These are phyloP conservation scores for Hura crepitans DNA, from an alignment of 441 rosid species.

Conservation along the genomic window DNA sequence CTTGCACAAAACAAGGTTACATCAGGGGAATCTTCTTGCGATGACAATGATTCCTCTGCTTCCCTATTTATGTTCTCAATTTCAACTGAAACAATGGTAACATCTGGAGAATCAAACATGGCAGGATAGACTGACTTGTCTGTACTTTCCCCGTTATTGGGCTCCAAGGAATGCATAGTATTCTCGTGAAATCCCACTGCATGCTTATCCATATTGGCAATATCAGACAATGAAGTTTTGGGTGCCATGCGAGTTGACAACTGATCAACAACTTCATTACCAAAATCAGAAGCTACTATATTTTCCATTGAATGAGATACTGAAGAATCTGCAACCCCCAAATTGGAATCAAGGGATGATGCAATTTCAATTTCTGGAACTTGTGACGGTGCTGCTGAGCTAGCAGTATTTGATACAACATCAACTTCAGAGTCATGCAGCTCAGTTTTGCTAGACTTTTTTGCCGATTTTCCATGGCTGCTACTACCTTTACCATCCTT, in stretches of 20 bases:
- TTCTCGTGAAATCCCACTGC: constrained; percentile 29
- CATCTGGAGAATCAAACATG: constrained; percentile 29
- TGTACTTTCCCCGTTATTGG: constrained; percentile 33
- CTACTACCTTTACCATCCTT: constrained; percentile 76
- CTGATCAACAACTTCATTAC: constrained; percentile 36
- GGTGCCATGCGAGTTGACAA: constrained; percentile 30
- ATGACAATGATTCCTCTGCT: constrained; percentile 33
- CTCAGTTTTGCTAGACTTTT: constrained; percentile 56
- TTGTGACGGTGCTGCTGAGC: constrained; percentile 25
- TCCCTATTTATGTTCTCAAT: constrained; percentile 31
- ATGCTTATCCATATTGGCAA: constrained; percentile 27
- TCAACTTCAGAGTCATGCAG: constrained; percentile 54
- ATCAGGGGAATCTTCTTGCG: constrained; percentile 43
- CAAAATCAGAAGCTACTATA: constrained; percentile 32
- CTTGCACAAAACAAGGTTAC: constrained; percentile 41
- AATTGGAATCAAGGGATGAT: constrained; percentile 32
- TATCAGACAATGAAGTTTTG: constrained; percentile 31
- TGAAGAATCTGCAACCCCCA: constrained; percentile 26
- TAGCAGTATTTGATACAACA: constrained; percentile 28
- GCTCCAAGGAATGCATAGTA: constrained; percentile 28
- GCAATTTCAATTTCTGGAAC: constrained; percentile 41
- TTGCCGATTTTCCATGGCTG: constrained; percentile 73
- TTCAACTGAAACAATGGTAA: constrained; percentile 29
- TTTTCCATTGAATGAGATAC: constrained; percentile 31
- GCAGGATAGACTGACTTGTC: constrained; percentile 23